Evolutionary conservation across 345 rosid species (phyloP).

Genomic region (Streptanthus diversifolius): DNA sequence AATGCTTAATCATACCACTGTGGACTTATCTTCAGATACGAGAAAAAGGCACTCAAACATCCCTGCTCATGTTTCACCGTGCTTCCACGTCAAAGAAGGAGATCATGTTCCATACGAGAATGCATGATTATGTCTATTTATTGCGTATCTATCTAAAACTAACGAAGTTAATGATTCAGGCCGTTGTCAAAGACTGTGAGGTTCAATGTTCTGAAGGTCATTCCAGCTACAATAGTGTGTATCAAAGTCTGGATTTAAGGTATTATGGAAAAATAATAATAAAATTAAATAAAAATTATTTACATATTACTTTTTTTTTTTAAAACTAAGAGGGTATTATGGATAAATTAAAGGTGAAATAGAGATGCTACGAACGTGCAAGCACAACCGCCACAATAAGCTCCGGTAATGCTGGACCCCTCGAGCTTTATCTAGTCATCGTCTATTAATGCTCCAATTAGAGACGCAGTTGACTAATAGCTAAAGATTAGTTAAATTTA

Average conservation of each 20-base stretch:
- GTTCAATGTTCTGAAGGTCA: conserved; percentile 79
- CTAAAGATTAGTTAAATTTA: neutral
- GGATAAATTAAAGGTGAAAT: neutral
- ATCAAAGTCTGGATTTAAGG: neutral
- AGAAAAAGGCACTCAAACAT: conserved; percentile 73
- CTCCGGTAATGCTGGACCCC: neutral
- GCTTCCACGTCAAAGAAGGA: conserved; percentile 69
- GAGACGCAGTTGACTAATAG: neutral
- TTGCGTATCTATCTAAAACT: neutral
- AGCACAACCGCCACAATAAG: neutral
- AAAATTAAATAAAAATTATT: too few species aligned
- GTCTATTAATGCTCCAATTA: neutral
- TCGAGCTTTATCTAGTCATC: neutral
- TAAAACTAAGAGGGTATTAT: too few species aligned
- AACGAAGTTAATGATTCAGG: conserved; percentile 35
- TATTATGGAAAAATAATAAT: too few species aligned
- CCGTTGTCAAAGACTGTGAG: conserved; percentile 80
- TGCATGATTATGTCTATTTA: neutral
- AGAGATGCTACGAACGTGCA: conserved; percentile 11
- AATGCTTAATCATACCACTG: conserved; percentile 56
- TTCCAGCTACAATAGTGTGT: conserved; percentile 40
- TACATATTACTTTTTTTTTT: too few species aligned
- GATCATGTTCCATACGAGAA: conserved; percentile 48
- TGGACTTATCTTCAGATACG: conserved; percentile 62
- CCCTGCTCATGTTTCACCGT: conserved; percentile 57